Base-by-base conservation (phyloP, 2,329 filamentous ascomycete species). In the Penicillium occitanis region DNA sequence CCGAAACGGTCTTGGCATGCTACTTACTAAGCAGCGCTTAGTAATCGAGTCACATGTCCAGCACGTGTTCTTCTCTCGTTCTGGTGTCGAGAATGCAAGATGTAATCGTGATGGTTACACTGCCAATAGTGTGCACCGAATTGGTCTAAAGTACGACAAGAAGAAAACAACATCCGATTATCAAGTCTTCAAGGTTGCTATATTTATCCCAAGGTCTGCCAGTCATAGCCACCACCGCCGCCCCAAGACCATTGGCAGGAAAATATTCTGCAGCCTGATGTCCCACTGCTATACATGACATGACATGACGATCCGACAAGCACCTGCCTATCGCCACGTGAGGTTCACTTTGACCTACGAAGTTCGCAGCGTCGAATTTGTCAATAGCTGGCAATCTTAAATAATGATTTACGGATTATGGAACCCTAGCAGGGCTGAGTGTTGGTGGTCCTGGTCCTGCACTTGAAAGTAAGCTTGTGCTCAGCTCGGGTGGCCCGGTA, bases 401-500 rank as follows among this genome's bases (percentile, higher is more conserved):
- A 22, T 40, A 58, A 11, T 22, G 13, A 51, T 13, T 19, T 35
- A n/a, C 1, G 10, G 10, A 17, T 40, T 59, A 19, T 35, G 33
- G 19, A 17, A 42, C 14, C 28, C 30, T 37, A 55, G n/a, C 51
- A 55, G 51, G 53, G 53, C 53, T 57, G 53, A 35, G 46, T 8
- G 46, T 25, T 28, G 46, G 28, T 35, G 3, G 19, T 46, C 33
- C 33, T 35, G 6, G 19, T 46, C 33, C 33, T 35, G 30, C 33
- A 35, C 33, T 2, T n/a, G 10, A 2, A n/a, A 35, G 17, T 33
- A 30, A 40, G 53, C 53, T 30, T 13, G 25, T 51, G 22, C 22
- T 50, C 48, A 10, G 48, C 48, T 51, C 25, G 25, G 59, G 33
- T 61, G 59, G 42, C 59, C 59, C 44, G 44, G 59, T 40, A 61